phyloP scores from a whole-genome alignment of 2,329 filamentous ascomycete genomes.

The Ceratocystis colombiana region DNA sequence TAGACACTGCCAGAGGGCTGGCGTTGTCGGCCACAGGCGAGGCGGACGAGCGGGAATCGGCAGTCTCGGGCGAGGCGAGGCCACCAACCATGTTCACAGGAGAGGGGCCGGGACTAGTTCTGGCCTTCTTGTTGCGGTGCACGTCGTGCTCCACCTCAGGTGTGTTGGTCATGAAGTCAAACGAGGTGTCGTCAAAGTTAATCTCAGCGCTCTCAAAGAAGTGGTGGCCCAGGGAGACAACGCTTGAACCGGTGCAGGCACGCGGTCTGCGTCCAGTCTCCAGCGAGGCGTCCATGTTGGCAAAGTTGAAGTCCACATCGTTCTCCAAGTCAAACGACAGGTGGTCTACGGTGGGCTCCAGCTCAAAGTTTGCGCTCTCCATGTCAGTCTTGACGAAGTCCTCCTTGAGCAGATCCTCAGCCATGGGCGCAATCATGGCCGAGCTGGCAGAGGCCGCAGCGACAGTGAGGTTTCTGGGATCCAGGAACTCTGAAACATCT shows the following conservation, averaged over 20 bases:
- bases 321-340: slow-evolving; percentile 3
- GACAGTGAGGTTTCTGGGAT: slow-evolving; percentile 81
- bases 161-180: slow-evolving; percentile 28
- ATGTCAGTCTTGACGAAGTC: slow-evolving; percentile 36
- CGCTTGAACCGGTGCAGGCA: slow-evolving; percentile 57
- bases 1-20: background rate
- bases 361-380: slow-evolving; percentile 32
- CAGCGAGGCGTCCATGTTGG: slow-evolving; percentile 39
- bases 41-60: slow-evolving; percentile 26
- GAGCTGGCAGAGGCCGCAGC: slow-evolving; percentile 43
- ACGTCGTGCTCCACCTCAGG: slow-evolving; percentile 18
- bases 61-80: slow-evolving; percentile 12
- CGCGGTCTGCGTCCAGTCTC: slow-evolving; percentile 58
- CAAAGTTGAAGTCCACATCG: slow-evolving; percentile 42
- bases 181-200: slow-evolving; percentile 62
- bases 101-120: slow-evolving; percentile 35
- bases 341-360: slow-evolving; percentile 31
- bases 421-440: slow-evolving; percentile 48
- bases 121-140: slow-evolving; percentile 50
- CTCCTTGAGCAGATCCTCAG: slow-evolving; percentile 52
- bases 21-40: background rate
- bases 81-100: background rate
- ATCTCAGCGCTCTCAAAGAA: slow-evolving; percentile 69
- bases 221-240: slow-evolving; percentile 60
- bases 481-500: slow-evolving; percentile 70